These are phyloP conservation scores for Hygrophorus russula DNA, from an alignment of 768 basidiomycete genomes.

Conservation along the genomic window DNA sequence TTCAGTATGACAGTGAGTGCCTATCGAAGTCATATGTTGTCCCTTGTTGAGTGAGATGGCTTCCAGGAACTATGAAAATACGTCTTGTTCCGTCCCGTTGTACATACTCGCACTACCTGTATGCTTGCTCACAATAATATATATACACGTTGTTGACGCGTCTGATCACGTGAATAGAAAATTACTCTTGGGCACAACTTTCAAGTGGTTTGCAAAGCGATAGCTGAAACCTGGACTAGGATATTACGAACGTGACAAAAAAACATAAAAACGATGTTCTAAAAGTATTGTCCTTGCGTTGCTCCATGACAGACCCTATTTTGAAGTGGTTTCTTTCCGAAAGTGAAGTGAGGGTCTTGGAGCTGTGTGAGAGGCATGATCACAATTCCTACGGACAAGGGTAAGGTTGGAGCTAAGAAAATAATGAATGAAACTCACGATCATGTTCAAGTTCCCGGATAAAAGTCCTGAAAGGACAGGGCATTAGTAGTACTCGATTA, in stretches of 20 bases:
- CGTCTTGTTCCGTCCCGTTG: not conserved
- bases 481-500: not conserved
- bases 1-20: not conserved
- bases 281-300: not conserved
- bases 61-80: not conserved
- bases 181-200: no score
- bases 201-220: no score
- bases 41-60: not conserved
- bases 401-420: not conserved
- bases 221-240: no score
- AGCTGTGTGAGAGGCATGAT: not conserved
- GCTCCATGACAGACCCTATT: not conserved
- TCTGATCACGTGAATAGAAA: no score
- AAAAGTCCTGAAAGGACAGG: conserved; percentile 41
- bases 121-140: no score
- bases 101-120: no score
- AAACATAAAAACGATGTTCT: no score
- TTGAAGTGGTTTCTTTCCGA: not conserved
- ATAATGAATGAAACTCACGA: conserved; percentile 25
- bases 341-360: no score
- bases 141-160: no score
- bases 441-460: conserved; percentile 81
- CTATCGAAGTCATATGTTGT: not conserved
- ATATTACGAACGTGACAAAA: no score
- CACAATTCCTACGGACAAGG: conserved; percentile 2